A percentile compares a stretch with the other conserved stretches of the same genome.
These are phyloP conservation scores for Pelargonium myrrhifolium DNA, from an alignment of 441 rosid genomes.

Conservation along the genomic window DNA sequence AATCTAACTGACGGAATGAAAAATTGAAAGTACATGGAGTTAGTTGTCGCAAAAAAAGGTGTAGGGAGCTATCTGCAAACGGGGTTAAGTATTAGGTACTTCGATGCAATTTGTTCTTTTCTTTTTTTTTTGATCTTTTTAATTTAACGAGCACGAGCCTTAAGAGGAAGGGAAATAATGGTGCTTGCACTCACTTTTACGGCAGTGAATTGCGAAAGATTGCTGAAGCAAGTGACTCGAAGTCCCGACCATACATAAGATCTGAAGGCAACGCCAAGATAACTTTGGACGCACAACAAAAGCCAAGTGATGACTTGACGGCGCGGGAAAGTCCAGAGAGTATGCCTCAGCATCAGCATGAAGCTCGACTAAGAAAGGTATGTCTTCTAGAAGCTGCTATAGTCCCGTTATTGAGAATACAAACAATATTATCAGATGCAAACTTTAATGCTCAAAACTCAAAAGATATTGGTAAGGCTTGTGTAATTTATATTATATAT, in stretches of 20 bases:
- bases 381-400: neutral
- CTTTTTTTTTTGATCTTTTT: neutral
- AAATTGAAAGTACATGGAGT: too few relatives aligned
- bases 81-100: too few relatives aligned
- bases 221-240: constrained; percentile 26
- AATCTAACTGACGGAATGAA: too few relatives aligned
- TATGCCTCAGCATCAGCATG: constrained; percentile 15
- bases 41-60: too few relatives aligned
- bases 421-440: neutral
- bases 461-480: too few relatives aligned
- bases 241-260: constrained; percentile 15
- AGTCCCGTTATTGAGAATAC: neutral
- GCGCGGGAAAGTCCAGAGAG: constrained; percentile 22
- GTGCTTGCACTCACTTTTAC: constrained; percentile 2
- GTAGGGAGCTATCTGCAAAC: too few relatives aligned
- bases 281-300: constrained; percentile 27
- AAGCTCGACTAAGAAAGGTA: constrained; percentile 27
- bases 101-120: too few relatives aligned
- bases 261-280: constrained; percentile 15
- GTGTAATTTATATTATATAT: too few relatives aligned
- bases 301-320: constrained; percentile 18
- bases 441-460: neutral
- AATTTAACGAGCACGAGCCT: constrained; percentile 4
- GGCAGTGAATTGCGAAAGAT: constrained; percentile 34
- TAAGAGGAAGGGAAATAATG: neutral